Evolutionary conservation across 2,329 filamentous ascomycete species (phyloP), one percentile per base, ranked within the genome.

Genomic region (Colletotrichum musae): DNA sequence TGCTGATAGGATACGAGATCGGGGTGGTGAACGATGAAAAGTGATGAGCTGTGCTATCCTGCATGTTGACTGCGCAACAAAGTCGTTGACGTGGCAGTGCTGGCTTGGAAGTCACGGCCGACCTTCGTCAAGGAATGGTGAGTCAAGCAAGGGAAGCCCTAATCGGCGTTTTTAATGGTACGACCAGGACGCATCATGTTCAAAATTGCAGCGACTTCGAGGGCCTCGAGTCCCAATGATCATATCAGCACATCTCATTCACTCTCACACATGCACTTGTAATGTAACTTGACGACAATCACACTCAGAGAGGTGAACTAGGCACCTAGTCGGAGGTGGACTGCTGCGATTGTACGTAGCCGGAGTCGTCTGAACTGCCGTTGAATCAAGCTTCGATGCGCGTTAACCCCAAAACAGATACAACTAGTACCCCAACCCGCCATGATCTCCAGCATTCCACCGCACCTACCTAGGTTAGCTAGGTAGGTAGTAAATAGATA

Each of bases 1-100:
- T 96, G 0, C 80, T 99, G 70, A 89, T 99, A 63, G 96, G 96
- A 16, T 99, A 99, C 80, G 96, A 99, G 82, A 97, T 99, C 64
- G 77, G 77, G 12, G 80, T 36, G 32, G 32, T 80, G 24, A 72
- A 59, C 18, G 61, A 60, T 41, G 64, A 71, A 9, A 72, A 73
- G 26, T 72, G 16, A 59, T 18, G 15, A 10, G 15, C 13, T 43
- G 41, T 15, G 41, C 15, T 43, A n/a, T 15, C 15, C 6, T 43
- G 41, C 13, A n/a, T 16, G 41, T 43, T 2, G 13, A 5, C 41
- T 5, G 9, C 7, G 32, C 32, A 36, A 36, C 32, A 10, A 36
- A 36, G 7, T 36, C 32, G 9, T 36, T 36, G 32, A 36, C 9
- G 32, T 10, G 32, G 32, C 10, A 10, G 32, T 36, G 32, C 32